Base-by-base conservation (phyloP, 371 early-diverging fungal genomes). In the Actinomucor elegans region DNA sequence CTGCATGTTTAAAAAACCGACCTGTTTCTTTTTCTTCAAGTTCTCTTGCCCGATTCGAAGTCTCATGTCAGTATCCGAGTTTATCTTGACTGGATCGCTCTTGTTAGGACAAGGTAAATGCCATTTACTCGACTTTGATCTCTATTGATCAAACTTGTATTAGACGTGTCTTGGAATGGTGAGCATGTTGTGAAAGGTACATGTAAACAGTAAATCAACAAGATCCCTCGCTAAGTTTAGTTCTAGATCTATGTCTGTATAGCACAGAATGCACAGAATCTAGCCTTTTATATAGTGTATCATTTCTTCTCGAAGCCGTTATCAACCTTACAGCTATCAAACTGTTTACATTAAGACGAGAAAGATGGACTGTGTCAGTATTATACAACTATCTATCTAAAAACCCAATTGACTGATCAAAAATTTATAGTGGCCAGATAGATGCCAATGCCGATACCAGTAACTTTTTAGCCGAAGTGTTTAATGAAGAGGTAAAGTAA, bases 71-170 rank as follows among this genome's bases (percentile, higher is more conserved):
- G n/a, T n/a, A n/a, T n/a, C n/a, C n/a, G n/a, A n/a, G n/a, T n/a
- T n/a, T n/a, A n/a, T n/a, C n/a, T 44, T 38, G 31, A 29, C 29
- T 10, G 46, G 49, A n/a, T 26, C 42, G 3, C 18, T 54, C n/a
- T n/a, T 10, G 8, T 48, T 54, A 37, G 44, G 46, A 9, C 48
- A 48, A 43, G 53, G 53, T 53, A 52, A 26, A 34, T 27, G 15
- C 9, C 14, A 14, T n/a, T 12, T 9, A n/a, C n/a, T n/a, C n/a
- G n/a, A n/a, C n/a, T n/a, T n/a, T n/a, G n/a, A n/a, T n/a, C n/a
- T n/a, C n/a, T n/a, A n/a, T n/a, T n/a, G n/a, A n/a, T n/a, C n/a
- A n/a, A n/a, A n/a, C n/a, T n/a, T 26, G 5, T 1, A 26, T n/a
- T 28, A 43, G 43, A 43, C 28, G 0, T 43, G 24, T 43, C 43